Evolutionary conservation across 2,329 filamentous ascomycete genomes (phyloP).

Genomic region (Fusarium hostae): DNA sequence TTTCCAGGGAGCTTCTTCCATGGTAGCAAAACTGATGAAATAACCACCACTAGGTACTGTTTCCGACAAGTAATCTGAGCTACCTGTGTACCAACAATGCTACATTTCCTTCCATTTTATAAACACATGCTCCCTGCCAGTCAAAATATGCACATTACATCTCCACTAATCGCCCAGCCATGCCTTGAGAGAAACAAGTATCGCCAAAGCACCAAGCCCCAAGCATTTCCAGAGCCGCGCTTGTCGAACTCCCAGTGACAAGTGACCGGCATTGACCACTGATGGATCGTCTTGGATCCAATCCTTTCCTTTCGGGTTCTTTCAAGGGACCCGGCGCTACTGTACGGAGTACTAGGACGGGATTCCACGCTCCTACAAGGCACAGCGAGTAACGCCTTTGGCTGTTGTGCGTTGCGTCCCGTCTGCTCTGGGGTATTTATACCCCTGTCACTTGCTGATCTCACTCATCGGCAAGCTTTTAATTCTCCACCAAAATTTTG

Average conservation of each 20-base stretch:
- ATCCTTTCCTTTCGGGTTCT: constrained; percentile 18
- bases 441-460: constrained; percentile 32
- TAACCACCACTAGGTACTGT: neutral
- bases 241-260: constrained; percentile 35
- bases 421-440: constrained; percentile 17
- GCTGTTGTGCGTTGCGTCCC: constrained; percentile 1
- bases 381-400: constrained; percentile 3
- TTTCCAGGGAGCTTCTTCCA: constrained; percentile 21
- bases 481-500: constrained; percentile 31
- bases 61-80: neutral
- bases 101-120: neutral
- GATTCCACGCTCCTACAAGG: constrained; percentile 8
- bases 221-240: constrained; percentile 36
- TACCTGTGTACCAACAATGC: neutral
- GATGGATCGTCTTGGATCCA: constrained; percentile 28
- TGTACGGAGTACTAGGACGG: constrained; percentile 1
- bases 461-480: constrained; percentile 12
- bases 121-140: neutral
- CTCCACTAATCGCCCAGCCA: neutral
- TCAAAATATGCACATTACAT: neutral
- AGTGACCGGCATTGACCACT: constrained; percentile 35
- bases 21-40: neutral
- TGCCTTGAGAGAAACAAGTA: neutral
- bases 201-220: neutral
- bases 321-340: constrained; percentile 14